phyloP scores from a whole-genome alignment of 345 rosid species.

The Physaria fendleri region DNA sequence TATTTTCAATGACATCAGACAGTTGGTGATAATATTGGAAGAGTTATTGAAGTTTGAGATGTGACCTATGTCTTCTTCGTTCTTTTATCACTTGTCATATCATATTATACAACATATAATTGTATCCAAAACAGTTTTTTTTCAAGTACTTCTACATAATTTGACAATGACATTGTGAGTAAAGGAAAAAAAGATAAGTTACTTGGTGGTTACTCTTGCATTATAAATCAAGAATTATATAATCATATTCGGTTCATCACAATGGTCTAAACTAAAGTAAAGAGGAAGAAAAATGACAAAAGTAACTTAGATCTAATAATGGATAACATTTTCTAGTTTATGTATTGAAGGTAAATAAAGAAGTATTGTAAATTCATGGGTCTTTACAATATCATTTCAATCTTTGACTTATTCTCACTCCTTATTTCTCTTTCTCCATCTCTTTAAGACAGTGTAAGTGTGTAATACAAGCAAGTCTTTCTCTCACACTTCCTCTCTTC shows the following conservation, averaged over 20 bases:
- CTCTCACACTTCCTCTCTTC: conserved; percentile 5
- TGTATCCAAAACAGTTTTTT: conserved; percentile 3
- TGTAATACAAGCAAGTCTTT: conserved; percentile 27
- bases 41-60: conserved; percentile 31
- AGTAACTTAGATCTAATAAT: conserved; percentile 22
- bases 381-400: conserved; percentile 27
- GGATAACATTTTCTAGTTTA: conserved; percentile 10
- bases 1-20: conserved; percentile 10
- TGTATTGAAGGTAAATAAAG: conserved; percentile 15
- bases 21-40: conserved; percentile 26
- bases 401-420: conserved; percentile 25
- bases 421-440: conserved; percentile 2
- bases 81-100: conserved; percentile 25
- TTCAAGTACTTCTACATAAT: background rate
- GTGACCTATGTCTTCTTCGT: conserved; percentile 26
- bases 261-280: background rate
- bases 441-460: conserved; percentile 28
- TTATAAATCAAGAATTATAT: conserved; percentile 7
- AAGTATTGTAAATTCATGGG: conserved; percentile 20
- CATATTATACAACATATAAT: conserved; percentile 15
- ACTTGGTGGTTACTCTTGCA: conserved; percentile 12
- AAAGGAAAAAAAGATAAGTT: background rate
- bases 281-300: conserved; percentile 8
- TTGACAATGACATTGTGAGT: conserved; percentile 1
- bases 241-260: background rate